These are phyloP conservation scores for Fusarium humuli DNA, from an alignment of 2,329 filamentous ascomycete genomes.

Conservation along the genomic window DNA sequence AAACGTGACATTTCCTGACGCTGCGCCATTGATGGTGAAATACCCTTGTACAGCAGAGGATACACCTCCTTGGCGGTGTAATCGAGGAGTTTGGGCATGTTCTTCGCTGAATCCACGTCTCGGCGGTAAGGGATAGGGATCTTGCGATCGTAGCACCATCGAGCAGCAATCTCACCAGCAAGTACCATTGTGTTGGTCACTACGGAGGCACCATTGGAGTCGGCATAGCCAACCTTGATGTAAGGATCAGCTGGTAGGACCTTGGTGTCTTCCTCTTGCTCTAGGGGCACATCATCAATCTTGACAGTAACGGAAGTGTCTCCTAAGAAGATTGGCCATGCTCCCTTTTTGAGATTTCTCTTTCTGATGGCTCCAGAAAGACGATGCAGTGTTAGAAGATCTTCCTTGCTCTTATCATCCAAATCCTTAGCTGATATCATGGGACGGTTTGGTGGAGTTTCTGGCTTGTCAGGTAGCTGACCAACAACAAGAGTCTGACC, in stretches of 20 bases:
- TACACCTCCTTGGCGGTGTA: conserved; percentile 53
- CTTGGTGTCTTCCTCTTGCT: conserved; percentile 21
- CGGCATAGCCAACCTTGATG: conserved; percentile 55
- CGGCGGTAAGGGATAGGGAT: conserved; percentile 71
- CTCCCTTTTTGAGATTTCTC: conserved; percentile 59
- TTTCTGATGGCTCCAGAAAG: conserved; percentile 61
- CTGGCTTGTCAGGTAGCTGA: conserved; percentile 29
- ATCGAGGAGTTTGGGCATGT: conserved; percentile 51
- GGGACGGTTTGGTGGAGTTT: conserved; percentile 50
- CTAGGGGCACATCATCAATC: conserved; percentile 51
- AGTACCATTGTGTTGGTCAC: conserved; percentile 66
- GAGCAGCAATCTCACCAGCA: conserved; percentile 70
- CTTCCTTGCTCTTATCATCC: conserved; percentile 55
- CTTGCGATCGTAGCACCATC: conserved; percentile 68
- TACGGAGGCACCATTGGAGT: conserved; percentile 50
- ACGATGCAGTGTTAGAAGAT: conserved; percentile 61
- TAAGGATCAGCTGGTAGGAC: conserved; percentile 61
- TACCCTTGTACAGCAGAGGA: conserved; percentile 47
- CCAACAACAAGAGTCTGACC: conserved; percentile 49
- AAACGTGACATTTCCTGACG: conserved; percentile 46
- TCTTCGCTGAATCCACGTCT: conserved; percentile 57
- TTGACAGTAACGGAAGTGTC: conserved; percentile 58
- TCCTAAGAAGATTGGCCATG: conserved; percentile 61
- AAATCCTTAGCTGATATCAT: conserved; percentile 60
- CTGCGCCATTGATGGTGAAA: conserved; percentile 51